Evolutionary conservation across 2,329 filamentous ascomycete species (phyloP), one percentile per base, ranked within the genome.

Genomic region (Arthrobotrys sphaeroides): DNA sequence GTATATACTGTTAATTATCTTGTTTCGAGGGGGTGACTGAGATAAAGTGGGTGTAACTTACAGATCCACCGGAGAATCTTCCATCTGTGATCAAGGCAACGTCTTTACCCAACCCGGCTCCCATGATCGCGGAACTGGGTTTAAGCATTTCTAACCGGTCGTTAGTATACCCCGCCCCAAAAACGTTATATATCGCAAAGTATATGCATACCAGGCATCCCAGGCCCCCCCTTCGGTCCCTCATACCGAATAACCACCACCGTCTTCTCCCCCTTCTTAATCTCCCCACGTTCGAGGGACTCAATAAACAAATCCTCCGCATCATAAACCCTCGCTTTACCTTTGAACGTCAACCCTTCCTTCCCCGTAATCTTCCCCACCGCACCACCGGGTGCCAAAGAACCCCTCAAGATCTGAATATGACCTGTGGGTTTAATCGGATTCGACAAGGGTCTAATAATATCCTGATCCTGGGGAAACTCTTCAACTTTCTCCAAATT

Each of bases 301-400:
- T 84, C 81, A 79, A 91, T 88, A 83, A 92, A 91, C 75, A 86
- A 85, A 77, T 91, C 89, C 82, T 92, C 90, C 18, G 85, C 85
- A 80, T 92, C 88, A 81, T 89, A 92, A 78, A 90, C 89, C 78
- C 88, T 88, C 1, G 90, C 90, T 80, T 89, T 90, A 57, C 90
- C 90, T 1, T 85, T 87, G 82, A 92, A 92, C 6, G 83, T 80
- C 10, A 87, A 85, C 20, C 90, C 90, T 83, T 92, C 90, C 82
- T 92, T 92, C 45, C 90, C 90, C 1, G 90, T 92, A 81, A 92
- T 92, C 83, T 92, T 92, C 49, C 89, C 90, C 0, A 92, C 90
- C 76, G 85, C 87, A 57, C 90, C 90, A 67, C 88, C 90, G 0
- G 90, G 90, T 2, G 90, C 89, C 38, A 92, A 85, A 16, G 86